These are phyloP conservation scores for Fusarium sp. DNA, from an alignment of 2,329 filamentous ascomycete genomes.

Conservation along the genomic window DNA sequence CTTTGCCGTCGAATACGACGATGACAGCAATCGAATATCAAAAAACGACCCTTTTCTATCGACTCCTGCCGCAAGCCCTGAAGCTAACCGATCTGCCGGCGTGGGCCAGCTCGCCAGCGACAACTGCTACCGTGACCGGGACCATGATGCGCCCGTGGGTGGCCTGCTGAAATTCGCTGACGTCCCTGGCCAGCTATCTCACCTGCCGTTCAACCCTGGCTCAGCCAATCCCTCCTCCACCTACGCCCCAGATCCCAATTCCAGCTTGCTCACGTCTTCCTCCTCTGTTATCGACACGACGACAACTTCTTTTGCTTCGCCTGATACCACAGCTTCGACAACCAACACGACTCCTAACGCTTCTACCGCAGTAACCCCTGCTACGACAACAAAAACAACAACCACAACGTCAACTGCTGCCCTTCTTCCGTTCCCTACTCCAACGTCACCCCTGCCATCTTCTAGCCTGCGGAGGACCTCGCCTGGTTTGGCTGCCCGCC, in stretches of 20 bases:
- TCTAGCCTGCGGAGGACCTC: conserved; percentile 66
- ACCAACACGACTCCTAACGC: conserved; percentile 28
- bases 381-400: conserved; percentile 37
- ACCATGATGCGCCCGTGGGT: conserved; percentile 44
- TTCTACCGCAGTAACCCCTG: conserved; percentile 39
- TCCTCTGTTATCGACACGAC: conserved; percentile 37
- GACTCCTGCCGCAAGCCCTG: conserved; percentile 26
- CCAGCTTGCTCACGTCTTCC: conserved; percentile 40
- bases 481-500: conserved; percentile 71
- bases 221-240: conserved; percentile 44
- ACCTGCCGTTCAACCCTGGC: conserved; percentile 46
- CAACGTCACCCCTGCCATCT: conserved; percentile 43
- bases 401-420: conserved; percentile 41
- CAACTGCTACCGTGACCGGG: conserved; percentile 39
- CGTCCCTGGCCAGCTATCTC: conserved; percentile 43
- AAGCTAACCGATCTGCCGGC: conserved; percentile 31
- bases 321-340: conserved; percentile 27
- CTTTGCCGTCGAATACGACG: conserved; percentile 35
- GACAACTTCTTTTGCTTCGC: conserved; percentile 34
- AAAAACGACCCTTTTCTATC: conserved; percentile 28
- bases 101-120: conserved; percentile 32
- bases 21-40: conserved; percentile 17
- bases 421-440: conserved; percentile 35
- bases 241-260: conserved; percentile 41
- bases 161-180: conserved; percentile 47